Conservation (phyloP, 169 alveolate genomes). For the Plasmodium gaboni region DNA sequence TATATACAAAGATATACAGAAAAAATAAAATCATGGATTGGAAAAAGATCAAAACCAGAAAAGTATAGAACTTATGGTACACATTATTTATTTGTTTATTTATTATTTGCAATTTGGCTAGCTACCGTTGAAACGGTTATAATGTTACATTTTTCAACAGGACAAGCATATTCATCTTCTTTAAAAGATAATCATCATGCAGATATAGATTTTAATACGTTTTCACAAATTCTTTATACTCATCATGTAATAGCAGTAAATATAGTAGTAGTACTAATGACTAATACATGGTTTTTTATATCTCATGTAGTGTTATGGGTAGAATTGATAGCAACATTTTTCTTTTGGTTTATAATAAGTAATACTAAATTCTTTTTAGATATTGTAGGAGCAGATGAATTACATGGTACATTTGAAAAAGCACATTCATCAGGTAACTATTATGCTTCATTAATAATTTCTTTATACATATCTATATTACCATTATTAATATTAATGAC, state of each 20-base stretch:
- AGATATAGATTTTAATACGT: conserved; percentile 78
- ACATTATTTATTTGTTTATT: conserved; percentile 77
- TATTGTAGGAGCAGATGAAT: conserved; percentile 83
- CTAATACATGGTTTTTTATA: conserved; percentile 82
- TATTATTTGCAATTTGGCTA: conserved; percentile 84
- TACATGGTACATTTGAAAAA: conserved; percentile 81
- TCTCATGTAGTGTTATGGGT: conserved; percentile 75
- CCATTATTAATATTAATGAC: conserved; percentile 78
- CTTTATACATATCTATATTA: conserved; percentile 76
- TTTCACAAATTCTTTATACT: conserved; percentile 81
- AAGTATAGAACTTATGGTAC: conserved; percentile 79
- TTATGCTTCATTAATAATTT: conserved; percentile 67
- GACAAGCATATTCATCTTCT: conserved; percentile 57
- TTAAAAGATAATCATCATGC: conserved; percentile 39
- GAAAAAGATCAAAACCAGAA: conserved; percentile 76
- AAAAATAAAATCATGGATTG: conserved; percentile 75
- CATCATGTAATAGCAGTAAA: conserved; percentile 82
- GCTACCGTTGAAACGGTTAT: conserved; percentile 79
- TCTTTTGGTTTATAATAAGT: conserved; percentile 80
- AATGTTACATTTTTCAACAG: conserved; percentile 75
- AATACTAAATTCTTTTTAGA: conserved; percentile 75
- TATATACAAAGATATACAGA: conserved; percentile 30
- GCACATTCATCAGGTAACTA: conserved; percentile 76
- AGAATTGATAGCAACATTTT: conserved; percentile 66
- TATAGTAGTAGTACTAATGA: conserved; percentile 78